Base-by-base conservation (phyloP, 2,329 filamentous ascomycete species). In the Aspergillus arachidicola region DNA sequence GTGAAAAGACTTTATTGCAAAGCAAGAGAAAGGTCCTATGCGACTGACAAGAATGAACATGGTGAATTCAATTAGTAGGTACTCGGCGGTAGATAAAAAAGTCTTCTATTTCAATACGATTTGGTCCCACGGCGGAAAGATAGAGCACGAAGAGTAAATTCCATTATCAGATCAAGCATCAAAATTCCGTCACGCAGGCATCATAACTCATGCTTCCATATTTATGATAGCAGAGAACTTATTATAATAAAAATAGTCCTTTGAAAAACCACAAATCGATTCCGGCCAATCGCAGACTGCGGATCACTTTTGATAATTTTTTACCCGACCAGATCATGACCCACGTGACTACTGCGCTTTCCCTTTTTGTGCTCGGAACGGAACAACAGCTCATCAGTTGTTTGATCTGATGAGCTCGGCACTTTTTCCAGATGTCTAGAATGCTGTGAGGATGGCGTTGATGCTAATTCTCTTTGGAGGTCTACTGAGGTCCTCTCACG, bases 41-140 rank as follows among this genome's bases (percentile, higher is more conserved):
- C 56, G 19, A 76, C 81, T 71, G 70, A 84, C 82, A 60, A 84
- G 78, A 61, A 84, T 83, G 69, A 84, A 84, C 82, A 84, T 84
- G 60, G 38, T 72, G 64, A 36, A 61, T 59, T 50, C 51, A 54
- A 36, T 46, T 32, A 48, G 57, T 19, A 45, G 59, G 28, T 41
- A 48, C 50, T 54, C 51, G 21, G 28, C 34, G 56, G 30, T 51
- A 48, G 57, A 32, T 58, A 57, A 48, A 46, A 57, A 34, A 60
- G 55, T 43, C 59, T 48, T 63, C 53, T 68, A 66, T 64, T 61
- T 41, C 50, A 63, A 57, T 43, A 59, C 21, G 43, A 23, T 12
- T 41, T 53, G 55, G 61, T 63, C 58, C 61, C 55, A 60, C 48
- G 56, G 57, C 14, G 60, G 36, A 38, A 56, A 62, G 12, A 55